phyloP scores from a whole-genome alignment of 768 basidiomycete genomes.

The Boletus tylopilopsis region DNA sequence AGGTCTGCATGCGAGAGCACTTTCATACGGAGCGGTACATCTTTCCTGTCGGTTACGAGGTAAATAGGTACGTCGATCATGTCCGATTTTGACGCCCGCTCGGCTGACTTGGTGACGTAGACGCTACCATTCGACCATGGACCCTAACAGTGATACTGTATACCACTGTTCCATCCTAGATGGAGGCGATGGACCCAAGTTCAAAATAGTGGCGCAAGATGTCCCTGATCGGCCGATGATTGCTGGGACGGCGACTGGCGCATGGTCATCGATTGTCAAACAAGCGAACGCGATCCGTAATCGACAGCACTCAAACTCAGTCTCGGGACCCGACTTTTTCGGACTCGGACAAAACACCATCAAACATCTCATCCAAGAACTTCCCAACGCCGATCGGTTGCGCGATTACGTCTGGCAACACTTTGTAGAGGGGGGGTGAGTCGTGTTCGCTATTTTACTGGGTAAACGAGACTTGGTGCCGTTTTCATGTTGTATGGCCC shows the following conservation, averaged over 20 bases:
- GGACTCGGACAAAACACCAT: constrained; percentile 85
- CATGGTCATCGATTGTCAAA: constrained; percentile 81
- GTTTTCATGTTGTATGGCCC: constrained; percentile 1
- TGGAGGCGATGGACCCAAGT: constrained; percentile 82
- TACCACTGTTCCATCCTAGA: constrained; percentile 84
- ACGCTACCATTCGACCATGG: constrained; percentile 73
- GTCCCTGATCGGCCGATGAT: constrained; percentile 67
- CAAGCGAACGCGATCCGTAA: constrained; percentile 79
- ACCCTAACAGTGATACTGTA: constrained; percentile 62
- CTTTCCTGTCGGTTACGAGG: constrained; percentile 84
- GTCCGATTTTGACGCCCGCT: not conserved
- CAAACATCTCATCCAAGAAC: constrained; percentile 86
- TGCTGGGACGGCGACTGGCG: constrained; percentile 85
- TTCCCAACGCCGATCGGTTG: constrained; percentile 66
- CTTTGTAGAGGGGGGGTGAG: constrained; percentile 83
- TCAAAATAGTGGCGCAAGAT: constrained; percentile 77
- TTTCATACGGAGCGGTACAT: constrained; percentile 88
- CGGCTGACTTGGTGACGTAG: constrained; percentile 34
- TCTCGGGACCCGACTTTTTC: constrained; percentile 87
- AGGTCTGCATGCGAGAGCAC: constrained; percentile 77
- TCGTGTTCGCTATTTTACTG: constrained; percentile 20
- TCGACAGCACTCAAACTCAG: constrained; percentile 80
- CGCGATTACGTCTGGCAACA: constrained; percentile 85
- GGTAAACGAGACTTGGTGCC: constrained; percentile 9
- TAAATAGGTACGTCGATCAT: constrained; percentile 53